Base-by-base conservation (phyloP, 2,329 filamentous ascomycete species). In the Chrysoporthe deuterocubensis region DNA sequence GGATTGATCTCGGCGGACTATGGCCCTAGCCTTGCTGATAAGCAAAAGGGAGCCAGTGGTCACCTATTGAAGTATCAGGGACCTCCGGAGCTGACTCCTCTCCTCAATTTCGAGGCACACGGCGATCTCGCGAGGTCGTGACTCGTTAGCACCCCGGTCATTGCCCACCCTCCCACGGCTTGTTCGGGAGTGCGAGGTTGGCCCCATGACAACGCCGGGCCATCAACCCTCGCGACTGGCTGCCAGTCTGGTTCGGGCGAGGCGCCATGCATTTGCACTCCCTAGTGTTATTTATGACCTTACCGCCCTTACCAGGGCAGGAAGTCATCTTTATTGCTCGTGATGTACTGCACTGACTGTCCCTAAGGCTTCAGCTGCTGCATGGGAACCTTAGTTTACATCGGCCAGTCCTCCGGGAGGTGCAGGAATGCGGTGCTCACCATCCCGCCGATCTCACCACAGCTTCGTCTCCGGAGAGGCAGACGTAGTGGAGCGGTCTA, bases 401-500 rank as follows among this genome's bases (percentile, higher is more conserved):
- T 46, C 40, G 34, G 32, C 46, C 34, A 21, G 57, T 52, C 42
- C n/a, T 61, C 48, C 58, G 40, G n/a, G n/a, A 44, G 21, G n/a
- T 48, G 21, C 46, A 43, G 50, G 46, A 18, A 8, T 44, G 40
- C 50, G 37, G 58, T 54, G 40, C 48, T 66, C 48, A 56, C 44
- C 57, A 40, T 6, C 32, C 18, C 32, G 37, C 46, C 26, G 26
- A 18, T 44, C 32, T n/a, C 65, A 42, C n/a, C 32, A 44, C 52
- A 42, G 16, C n/a, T 48, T 3, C 37, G 34, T 32, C 44, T 11
- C 43, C n/a, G 43, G 9, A 54, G n/a, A 21, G 42, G 50, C 14
- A 63, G 60, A 40, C 37, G 18, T 40, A 57, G 46, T 34, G 43
- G 18, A 65, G 61, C 52, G 42, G 61, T n/a, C 56, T 48, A 60